These are phyloP conservation scores for Russula emetica DNA, from an alignment of 768 basidiomycete genomes.

Conservation along the genomic window DNA sequence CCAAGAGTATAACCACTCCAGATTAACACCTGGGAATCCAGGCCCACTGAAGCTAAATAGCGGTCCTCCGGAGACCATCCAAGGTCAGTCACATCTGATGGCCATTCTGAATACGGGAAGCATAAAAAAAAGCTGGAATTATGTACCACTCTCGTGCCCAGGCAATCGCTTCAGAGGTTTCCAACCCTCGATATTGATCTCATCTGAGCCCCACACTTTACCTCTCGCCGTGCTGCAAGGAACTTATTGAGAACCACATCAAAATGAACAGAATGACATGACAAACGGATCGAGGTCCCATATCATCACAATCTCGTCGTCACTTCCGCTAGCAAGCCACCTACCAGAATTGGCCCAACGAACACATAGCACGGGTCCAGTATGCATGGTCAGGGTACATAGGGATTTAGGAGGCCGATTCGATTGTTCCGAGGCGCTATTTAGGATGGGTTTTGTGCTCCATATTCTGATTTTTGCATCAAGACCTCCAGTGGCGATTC, in stretches of 20 bases:
- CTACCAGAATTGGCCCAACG: constrained; percentile 92
- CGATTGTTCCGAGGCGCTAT: constrained; percentile 58
- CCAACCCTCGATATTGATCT: constrained; percentile 97
- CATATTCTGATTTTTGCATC: constrained; percentile 97
- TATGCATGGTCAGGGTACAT: constrained; percentile 90
- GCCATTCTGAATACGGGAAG: constrained; percentile 4
- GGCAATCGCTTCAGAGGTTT: constrained; percentile 88
- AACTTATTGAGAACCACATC: neutral
- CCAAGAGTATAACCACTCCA: constrained; percentile 94
- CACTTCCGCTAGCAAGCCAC: constrained; percentile 94
- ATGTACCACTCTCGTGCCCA: constrained; percentile 89
- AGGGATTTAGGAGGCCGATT: constrained; percentile 79
- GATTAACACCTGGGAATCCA: constrained; percentile 86
- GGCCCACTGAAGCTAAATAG: constrained; percentile 88
- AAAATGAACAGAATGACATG: neutral
- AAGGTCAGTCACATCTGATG: constrained; percentile 84
- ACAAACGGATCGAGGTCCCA: constrained; percentile 97
- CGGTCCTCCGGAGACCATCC: constrained; percentile 94
- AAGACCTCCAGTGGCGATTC: constrained; percentile 95
- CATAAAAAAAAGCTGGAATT: constrained; percentile 4
- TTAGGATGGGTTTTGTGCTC: constrained; percentile 94
- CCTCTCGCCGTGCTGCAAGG: constrained; percentile 65
- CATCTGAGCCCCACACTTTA: constrained; percentile 91
- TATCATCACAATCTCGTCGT: constrained; percentile 92
- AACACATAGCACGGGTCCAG: constrained; percentile 86